A percentile compares a stretch with the other conserved stretches of the same genome.
These are phyloP conservation scores for Bacidia rubella DNA, from an alignment of 495 filamentous ascomycete species.

Conservation along the genomic window DNA sequence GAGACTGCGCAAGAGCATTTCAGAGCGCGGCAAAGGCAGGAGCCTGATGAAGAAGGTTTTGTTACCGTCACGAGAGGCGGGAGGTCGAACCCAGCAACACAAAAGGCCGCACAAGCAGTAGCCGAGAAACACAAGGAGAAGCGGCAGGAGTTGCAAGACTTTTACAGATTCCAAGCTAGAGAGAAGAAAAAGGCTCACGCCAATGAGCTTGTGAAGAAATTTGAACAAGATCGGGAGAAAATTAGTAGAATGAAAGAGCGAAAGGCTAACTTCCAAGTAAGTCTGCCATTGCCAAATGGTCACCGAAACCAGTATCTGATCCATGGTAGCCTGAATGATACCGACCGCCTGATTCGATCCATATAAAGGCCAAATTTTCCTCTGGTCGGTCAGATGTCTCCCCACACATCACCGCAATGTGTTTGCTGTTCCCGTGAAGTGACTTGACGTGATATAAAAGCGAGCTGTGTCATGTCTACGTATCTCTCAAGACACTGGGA, in stretches of 20 bases:
- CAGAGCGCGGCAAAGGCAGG: constrained; percentile 48
- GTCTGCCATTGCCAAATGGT: background rate
- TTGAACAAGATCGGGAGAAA: constrained; percentile 42
- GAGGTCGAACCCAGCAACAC: constrained; percentile 55
- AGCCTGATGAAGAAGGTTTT: constrained; percentile 91
- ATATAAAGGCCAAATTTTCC: no score
- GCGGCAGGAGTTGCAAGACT: constrained; percentile 53
- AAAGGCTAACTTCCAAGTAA: constrained; percentile 31
- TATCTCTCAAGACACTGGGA: no score
- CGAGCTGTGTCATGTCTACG: no score
- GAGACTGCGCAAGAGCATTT: constrained; percentile 53
- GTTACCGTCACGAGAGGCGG: constrained; percentile 73
- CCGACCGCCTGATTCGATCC: no score
- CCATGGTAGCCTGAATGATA: no score
- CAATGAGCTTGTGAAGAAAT: constrained; percentile 43
- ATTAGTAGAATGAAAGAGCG: constrained; percentile 37
- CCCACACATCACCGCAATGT: no score
- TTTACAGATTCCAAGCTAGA: constrained; percentile 87
- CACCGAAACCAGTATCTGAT: no score
- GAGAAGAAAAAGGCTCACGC: constrained; percentile 80
- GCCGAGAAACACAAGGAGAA: constrained; percentile 62
- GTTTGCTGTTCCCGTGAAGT: no score
- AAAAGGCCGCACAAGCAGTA: constrained; percentile 60
- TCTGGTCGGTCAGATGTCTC: no score
- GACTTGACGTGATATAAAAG: no score